Evolutionary conservation across 768 basidiomycete species (phyloP).

Genomic region (Suillus americanus): DNA sequence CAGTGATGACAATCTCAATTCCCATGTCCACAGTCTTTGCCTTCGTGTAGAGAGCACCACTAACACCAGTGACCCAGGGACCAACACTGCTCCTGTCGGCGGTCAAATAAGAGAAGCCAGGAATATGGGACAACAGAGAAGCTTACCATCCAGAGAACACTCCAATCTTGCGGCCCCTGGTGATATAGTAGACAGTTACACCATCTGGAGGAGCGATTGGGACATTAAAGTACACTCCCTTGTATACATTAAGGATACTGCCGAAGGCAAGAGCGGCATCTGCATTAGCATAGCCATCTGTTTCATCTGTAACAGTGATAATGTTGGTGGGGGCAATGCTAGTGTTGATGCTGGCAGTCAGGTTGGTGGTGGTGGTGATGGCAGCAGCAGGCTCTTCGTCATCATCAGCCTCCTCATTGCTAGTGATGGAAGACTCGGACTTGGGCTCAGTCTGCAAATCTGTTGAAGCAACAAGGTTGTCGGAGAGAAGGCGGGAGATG

Average conservation of each 20-base stretch:
- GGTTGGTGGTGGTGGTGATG: not conserved
- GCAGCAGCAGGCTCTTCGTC: not conserved
- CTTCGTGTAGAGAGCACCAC: not conserved
- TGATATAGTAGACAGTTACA: not conserved
- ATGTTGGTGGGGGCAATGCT: not conserved
- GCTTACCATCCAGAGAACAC: not conserved
- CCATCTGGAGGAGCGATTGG: not conserved
- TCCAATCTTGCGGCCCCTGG: not conserved
- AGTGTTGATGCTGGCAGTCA: not conserved
- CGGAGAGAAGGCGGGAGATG: not conserved
- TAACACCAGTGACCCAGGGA: not conserved
- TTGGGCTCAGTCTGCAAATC: too few species aligned
- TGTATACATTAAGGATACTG: not conserved
- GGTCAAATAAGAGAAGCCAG: not conserved
- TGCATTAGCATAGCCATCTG: not conserved
- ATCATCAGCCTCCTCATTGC: not conserved
- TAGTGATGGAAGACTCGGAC: not conserved
- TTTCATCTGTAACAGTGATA: not conserved
- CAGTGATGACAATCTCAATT: not conserved
- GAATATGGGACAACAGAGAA: not conserved
- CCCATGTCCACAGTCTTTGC: not conserved
- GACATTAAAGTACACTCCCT: not conserved
- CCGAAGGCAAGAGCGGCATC: not conserved
- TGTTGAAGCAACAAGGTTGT: too few species aligned
- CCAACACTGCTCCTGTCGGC: not conserved